These are phyloP conservation scores for Physaria fendleri DNA, from an alignment of 345 rosid genomes.

Conservation along the genomic window DNA sequence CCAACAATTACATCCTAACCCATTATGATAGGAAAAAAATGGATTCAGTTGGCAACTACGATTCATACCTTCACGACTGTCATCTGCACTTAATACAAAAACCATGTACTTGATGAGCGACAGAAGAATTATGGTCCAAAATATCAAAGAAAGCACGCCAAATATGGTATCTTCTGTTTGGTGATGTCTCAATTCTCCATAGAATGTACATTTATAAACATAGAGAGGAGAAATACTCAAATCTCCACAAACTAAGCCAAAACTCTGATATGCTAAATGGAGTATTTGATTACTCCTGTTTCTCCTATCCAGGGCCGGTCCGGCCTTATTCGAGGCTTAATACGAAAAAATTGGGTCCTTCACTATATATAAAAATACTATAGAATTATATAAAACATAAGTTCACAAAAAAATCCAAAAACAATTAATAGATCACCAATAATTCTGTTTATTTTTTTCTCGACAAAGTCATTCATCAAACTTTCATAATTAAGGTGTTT, in stretches of 20 bases:
- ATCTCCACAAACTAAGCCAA: constrained; percentile 71
- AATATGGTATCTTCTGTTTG: constrained; percentile 61
- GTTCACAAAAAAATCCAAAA: no score
- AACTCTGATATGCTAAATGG: constrained; percentile 77
- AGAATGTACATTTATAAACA: constrained; percentile 72
- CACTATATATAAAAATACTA: no score
- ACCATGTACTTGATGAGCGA: constrained; percentile 68
- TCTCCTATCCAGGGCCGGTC: no score
- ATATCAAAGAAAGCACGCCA: constrained; percentile 77
- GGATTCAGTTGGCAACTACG: background rate
- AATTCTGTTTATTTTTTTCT: no score
- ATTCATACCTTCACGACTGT: constrained; percentile 80
- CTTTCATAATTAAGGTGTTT: no score
- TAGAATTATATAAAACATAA: no score
- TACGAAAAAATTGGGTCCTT: no score
- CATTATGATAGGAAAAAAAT: background rate
- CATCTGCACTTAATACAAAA: constrained; percentile 56
- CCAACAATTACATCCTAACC: constrained; percentile 15
- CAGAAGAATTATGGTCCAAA: constrained; percentile 78
- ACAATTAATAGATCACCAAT: no score
- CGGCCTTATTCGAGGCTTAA: no score
- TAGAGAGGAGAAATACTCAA: constrained; percentile 83
- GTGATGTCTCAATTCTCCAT: constrained; percentile 50
- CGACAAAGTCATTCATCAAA: no score
- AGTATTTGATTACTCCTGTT: constrained; percentile 43